phyloP scores from a whole-genome alignment of 345 rosid genomes.

The Dovyalis caffra region DNA sequence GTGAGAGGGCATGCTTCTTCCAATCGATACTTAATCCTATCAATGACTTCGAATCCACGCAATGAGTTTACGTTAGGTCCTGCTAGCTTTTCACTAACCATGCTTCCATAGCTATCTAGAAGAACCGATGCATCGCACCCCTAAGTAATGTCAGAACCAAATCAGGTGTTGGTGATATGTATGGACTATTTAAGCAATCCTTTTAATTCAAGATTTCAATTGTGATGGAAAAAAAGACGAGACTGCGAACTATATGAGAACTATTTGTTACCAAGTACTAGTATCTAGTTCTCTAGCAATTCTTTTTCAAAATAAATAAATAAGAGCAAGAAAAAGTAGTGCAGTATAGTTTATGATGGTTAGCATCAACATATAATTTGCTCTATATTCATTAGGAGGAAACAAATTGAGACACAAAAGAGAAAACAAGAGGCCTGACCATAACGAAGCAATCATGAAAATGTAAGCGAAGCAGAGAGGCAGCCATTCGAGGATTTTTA shows the following conservation, averaged over 20 bases:
- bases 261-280: too few relatives aligned
- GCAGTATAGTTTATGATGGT: too few relatives aligned
- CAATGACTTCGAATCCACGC: constrained; percentile 71
- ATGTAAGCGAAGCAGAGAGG: constrained; percentile 76
- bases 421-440: constrained; percentile 31
- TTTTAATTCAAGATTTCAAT: not conserved
- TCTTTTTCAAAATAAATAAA: not conserved
- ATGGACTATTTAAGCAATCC: too few relatives aligned
- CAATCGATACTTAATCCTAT: constrained; percentile 56
- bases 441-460: constrained; percentile 85
- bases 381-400: not conserved
- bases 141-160: constrained; percentile 22
- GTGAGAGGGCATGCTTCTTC: constrained; percentile 79
- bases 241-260: too few relatives aligned
- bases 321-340: not conserved
- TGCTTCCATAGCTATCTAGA: constrained; percentile 54
- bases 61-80: constrained; percentile 59
- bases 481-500: constrained; percentile 76
- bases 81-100: constrained; percentile 74
- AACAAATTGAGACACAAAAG: not conserved
- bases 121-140: constrained; percentile 80
- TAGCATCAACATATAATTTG: too few relatives aligned
- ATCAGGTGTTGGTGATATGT: not conserved
- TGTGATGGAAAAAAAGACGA: not conserved
- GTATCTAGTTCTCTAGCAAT: too few relatives aligned